Base-by-base conservation (phyloP, 345 rosid species). In the Eucalyptus globulus region DNA sequence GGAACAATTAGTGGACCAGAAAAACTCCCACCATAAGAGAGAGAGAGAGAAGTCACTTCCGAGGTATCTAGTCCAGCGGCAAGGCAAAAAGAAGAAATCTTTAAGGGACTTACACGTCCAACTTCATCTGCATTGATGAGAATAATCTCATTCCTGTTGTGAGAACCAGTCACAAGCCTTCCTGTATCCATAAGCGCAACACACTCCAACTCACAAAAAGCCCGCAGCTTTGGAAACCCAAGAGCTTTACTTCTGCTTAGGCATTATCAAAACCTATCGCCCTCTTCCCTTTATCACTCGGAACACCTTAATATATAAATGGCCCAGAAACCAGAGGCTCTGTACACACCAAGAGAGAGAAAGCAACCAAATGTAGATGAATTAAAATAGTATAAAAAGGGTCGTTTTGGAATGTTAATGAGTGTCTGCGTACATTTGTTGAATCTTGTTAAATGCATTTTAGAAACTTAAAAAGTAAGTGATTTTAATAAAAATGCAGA, bases 131-230 rank as follows among this genome's bases (percentile, higher is more conserved):
- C 97, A 92, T 95, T 95, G 90, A 97, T 97, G 86, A 97, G 94
- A 83, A 97, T 91, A 89, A 97, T 95, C 98, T 97, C 99, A 72
- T 97, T 97, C 91, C 99, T 92, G 49, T 95, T 96, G 90, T 97
- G 99, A 90, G 99, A 97, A 91, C 99, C 99, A n/a, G 99, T 98
- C 86, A 97, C 89, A 26, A 97, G 99, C 92, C 85, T 93, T 94
- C 99, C 96, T 97, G 40, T 47, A 58, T 67, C 50, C 86, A 49
- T 76, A 7, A 53, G 67, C 40, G 58, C 22, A 37, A 37, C 83
- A 40, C 85, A 2, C 85, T 11, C 9, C 85, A 11, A 76, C 85
- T 76, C 85, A 11, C 85, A 21, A 37, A 76, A 21, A 76, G 83
- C 45, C 83, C 85, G 3, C 47, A 76, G 85, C 85, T 76, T 76